Base-by-base conservation (phyloP, 1,284 basidiomycete species). In the Papiliotrema flavescens region DNA sequence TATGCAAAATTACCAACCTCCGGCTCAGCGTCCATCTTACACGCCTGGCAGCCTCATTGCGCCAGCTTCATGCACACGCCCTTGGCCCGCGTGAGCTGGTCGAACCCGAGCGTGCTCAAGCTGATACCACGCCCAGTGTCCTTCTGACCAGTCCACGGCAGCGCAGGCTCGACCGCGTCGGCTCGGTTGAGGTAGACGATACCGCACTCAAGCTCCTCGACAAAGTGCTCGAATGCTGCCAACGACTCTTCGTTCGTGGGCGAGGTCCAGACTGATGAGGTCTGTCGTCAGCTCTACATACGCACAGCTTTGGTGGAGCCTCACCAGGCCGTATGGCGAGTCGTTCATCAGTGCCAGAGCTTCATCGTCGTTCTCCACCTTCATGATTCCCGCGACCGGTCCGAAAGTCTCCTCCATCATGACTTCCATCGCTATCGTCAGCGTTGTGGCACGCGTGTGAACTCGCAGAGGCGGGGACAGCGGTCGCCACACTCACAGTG, bases 141-240 rank as follows among this genome's bases (percentile, higher is more conserved):
- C 80, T 97, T 98, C 54, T 91, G 87, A 1, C 94, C 94, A 1
- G 87, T 89, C 94, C 95, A 98, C 1, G 90, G 84, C 2, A 97
- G 79, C 1, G 91, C 90, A 1, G 94, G 93, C 70, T 97, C 93
- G 39, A 95, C 81, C 67, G 81, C 87, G 73, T 96, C 93, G 60
- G 89, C 90, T 80, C 89, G 81, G 78, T 97, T 97, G 66, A 95
- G 74, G 76, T 91, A 97, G 3, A 97, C 92, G 0, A 93, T 97
- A 1, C 94, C 94, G 48, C 67, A 85, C 61, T 94, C 85, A 44
- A 97, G 76, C 60, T 85, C 83, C 56, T 89, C 85, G 1, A 81
- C 83, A 46, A 97, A 79, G 52, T 72, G 76, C 57, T 87, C 70
- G 78, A 95, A 95, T 0, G 83, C 85, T 3, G 79, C 73, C 14